These are phyloP conservation scores for Candida broadrunensis DNA, from an alignment of 805 yeast genomes.

Conservation along the genomic window DNA sequence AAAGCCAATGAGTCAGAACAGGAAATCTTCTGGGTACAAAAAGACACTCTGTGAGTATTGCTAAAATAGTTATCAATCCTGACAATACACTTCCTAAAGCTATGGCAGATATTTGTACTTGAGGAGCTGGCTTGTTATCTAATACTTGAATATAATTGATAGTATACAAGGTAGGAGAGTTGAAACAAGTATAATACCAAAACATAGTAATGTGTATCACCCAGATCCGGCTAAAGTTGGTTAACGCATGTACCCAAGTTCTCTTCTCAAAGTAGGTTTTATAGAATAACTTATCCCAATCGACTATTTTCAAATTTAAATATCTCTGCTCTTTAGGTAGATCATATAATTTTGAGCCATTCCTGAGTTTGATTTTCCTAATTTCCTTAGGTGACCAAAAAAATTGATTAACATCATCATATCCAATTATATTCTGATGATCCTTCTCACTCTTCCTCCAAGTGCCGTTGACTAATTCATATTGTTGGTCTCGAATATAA, in stretches of 20 bases:
- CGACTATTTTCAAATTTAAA: conserved; percentile 23
- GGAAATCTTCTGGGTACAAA: conserved; percentile 26
- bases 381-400: conserved; percentile 47
- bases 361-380: conserved; percentile 25
- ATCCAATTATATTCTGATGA: conserved; percentile 57
- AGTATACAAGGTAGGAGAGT: conserved; percentile 50
- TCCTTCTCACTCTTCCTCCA: conserved; percentile 64
- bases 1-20: conserved; percentile 14
- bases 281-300: conserved; percentile 40
- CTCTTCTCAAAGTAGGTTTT: conserved; percentile 49
- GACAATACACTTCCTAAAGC: conserved; percentile 47
- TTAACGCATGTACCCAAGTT: conserved; percentile 48
- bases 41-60: conserved; percentile 20
- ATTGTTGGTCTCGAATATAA: conserved; percentile 68
- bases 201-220: conserved; percentile 47
- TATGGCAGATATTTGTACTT: conserved; percentile 37
- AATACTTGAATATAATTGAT: conserved; percentile 34
- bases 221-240: conserved; percentile 54
- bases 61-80: conserved; percentile 23
- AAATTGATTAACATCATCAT: conserved; percentile 53
- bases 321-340: conserved; percentile 30
- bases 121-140: conserved; percentile 45
- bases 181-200: conserved; percentile 52
- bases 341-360: conserved; percentile 27
- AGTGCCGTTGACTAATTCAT: conserved; percentile 50